phyloP scores from a whole-genome alignment of 257 asterid genomes.

The Solanum pinnatisectum region DNA sequence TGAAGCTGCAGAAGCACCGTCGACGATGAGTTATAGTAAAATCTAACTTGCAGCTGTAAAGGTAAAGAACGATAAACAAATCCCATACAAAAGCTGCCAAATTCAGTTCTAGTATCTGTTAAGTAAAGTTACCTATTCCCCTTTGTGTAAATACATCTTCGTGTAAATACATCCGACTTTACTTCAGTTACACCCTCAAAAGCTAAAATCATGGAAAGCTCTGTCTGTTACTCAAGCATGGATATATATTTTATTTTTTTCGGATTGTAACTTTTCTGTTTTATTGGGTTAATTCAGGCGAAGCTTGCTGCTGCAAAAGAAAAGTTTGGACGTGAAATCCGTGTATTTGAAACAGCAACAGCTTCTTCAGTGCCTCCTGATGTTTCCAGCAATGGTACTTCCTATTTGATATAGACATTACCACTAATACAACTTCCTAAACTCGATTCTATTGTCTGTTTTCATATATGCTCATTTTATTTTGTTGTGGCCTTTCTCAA shows the following conservation, averaged over 20 bases:
- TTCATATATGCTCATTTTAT: background rate
- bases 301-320: slow-evolving; percentile 82
- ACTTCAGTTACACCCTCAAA: background rate
- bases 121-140: background rate
- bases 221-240: background rate
- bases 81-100: background rate
- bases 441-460: background rate
- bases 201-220: background rate
- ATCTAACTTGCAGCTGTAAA: background rate
- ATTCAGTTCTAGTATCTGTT: background rate
- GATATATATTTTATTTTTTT: background rate
- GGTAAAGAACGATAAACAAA: background rate
- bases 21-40: background rate
- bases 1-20: background rate
- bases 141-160: background rate
- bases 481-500: background rate
- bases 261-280: background rate
- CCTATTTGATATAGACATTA: background rate
- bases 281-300: slow-evolving; percentile 26
- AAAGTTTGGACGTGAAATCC: slow-evolving; percentile 67
- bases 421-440: background rate
- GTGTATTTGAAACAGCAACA: slow-evolving; percentile 62
- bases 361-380: slow-evolving; percentile 40
- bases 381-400: slow-evolving; percentile 43
- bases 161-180: background rate